phyloP scores from a whole-genome alignment of 2,329 filamentous ascomycete species.

The Xylaria digitata region DNA sequence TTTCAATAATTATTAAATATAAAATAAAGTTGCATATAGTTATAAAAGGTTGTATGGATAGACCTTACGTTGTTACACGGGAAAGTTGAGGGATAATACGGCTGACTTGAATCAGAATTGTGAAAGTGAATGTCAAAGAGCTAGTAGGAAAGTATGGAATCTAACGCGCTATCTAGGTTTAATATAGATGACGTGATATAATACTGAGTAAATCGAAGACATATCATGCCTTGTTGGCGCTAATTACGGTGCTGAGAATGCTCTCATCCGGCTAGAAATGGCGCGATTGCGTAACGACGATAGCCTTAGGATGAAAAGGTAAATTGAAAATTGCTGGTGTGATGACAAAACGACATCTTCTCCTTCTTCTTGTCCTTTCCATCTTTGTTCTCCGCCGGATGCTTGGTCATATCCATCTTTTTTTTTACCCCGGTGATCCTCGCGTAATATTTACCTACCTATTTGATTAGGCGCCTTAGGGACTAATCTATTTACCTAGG shows the following conservation, averaged over 20 bases:
- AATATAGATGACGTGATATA: too few relatives aligned
- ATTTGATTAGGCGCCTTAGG: not conserved
- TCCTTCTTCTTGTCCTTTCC: conserved; percentile 18
- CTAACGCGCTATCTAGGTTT: too few relatives aligned
- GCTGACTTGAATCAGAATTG: too few relatives aligned
- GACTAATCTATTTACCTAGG: not conserved
- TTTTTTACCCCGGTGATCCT: conserved; percentile 4
- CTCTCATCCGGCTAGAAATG: conserved; percentile 44
- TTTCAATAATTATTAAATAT: not conserved
- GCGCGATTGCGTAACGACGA: conserved; percentile 39
- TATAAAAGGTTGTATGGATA: not conserved
- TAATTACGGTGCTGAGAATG: conserved; percentile 6
- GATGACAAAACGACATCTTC: conserved; percentile 32
- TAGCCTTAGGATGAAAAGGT: conserved; percentile 33
- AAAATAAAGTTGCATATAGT: not conserved
- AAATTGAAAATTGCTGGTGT: conserved; percentile 32
- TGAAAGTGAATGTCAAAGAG: too few relatives aligned
- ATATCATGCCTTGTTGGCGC: not conserved
- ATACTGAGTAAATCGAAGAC: not conserved
- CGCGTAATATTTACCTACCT: conserved; percentile 31
- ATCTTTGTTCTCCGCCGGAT: conserved; percentile 23
- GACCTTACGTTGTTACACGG: too few relatives aligned
- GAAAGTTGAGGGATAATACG: too few relatives aligned
- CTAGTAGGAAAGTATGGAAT: too few relatives aligned
- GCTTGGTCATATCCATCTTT: conserved; percentile 30